These are phyloP conservation scores for Ogataea hybrid DNA, from an alignment of 1,139 yeast genomes.

Conservation along the genomic window DNA sequence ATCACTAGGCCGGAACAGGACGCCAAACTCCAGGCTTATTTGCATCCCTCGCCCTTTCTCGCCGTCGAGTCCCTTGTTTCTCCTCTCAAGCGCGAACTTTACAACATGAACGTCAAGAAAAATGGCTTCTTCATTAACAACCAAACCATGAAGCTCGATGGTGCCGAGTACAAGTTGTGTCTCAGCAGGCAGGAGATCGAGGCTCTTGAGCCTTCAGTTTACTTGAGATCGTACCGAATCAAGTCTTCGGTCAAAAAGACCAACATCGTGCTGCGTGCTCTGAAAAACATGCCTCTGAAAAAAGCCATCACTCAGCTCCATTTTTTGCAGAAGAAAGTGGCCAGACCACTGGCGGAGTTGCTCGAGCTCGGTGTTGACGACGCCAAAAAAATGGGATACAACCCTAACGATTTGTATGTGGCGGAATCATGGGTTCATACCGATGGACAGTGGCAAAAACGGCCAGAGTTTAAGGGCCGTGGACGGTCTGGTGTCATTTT, in stretches of 20 bases:
- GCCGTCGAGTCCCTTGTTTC: slow-evolving; percentile 52
- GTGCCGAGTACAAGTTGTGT: slow-evolving; percentile 46
- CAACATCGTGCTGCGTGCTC: slow-evolving; percentile 72
- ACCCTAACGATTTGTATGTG: slow-evolving; percentile 64
- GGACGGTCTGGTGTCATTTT: slow-evolving; percentile 81
- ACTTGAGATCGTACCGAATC: slow-evolving; percentile 72
- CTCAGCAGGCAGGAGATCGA: slow-evolving; percentile 68
- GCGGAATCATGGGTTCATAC: slow-evolving; percentile 91
- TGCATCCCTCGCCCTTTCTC: slow-evolving; percentile 39
- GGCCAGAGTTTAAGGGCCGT: slow-evolving; percentile 86
- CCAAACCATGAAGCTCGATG: slow-evolving; percentile 46
- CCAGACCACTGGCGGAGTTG: slow-evolving; percentile 76
- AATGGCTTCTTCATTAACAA: slow-evolving; percentile 77
- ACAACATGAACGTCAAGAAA: slow-evolving; percentile 54
- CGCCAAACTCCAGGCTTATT: slow-evolving; percentile 40
- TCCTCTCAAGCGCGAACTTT: slow-evolving; percentile 72
- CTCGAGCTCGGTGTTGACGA: slow-evolving; percentile 71
- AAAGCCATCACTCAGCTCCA: slow-evolving; percentile 92
- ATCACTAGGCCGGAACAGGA: slow-evolving; percentile 26
- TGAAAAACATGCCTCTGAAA: slow-evolving; percentile 63
- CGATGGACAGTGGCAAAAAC: slow-evolving; percentile 71
- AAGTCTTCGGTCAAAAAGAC: slow-evolving; percentile 89
- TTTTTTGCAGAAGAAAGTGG: slow-evolving; percentile 76
- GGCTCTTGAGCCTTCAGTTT: slow-evolving; percentile 81
- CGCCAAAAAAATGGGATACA: slow-evolving; percentile 57